These are phyloP conservation scores for Suillus subluteus DNA, from an alignment of 768 basidiomycete genomes.

Conservation along the genomic window DNA sequence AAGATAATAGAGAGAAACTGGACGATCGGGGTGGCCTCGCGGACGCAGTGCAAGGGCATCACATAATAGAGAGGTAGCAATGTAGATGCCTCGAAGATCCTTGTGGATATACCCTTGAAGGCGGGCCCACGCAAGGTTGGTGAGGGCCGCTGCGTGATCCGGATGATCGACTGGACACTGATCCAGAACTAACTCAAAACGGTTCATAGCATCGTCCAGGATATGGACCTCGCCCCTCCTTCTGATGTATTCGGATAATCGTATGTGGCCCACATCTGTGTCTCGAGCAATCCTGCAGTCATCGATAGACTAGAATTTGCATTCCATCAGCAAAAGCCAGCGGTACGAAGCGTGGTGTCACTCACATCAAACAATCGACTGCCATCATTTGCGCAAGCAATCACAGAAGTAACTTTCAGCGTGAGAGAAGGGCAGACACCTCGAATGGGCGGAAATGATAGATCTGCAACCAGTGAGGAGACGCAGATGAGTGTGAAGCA, in stretches of 20 bases:
- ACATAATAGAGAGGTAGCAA: constrained; percentile 25
- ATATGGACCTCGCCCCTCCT: neutral
- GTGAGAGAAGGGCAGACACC: neutral
- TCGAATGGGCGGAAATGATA: neutral
- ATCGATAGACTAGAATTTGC: neutral
- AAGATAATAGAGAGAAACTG: constrained; percentile 21
- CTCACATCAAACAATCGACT: neutral
- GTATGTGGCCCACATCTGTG: neutral
- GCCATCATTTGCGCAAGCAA: neutral
- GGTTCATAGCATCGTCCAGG: neutral
- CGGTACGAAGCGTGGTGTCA: neutral
- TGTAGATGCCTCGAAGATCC: constrained; percentile 20
- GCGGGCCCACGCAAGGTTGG: constrained; percentile 19
- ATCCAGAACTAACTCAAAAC: neutral
- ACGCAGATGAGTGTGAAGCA: neutral
- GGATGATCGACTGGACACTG: constrained; percentile 1
- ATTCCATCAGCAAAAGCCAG: neutral
- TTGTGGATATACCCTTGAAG: constrained; percentile 18
- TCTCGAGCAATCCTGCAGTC: neutral
- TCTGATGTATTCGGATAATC: neutral
- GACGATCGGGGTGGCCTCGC: constrained; percentile 22
- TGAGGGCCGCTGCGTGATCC: neutral
- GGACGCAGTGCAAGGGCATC: constrained; percentile 25
- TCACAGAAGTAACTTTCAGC: neutral
- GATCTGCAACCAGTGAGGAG: neutral